Conservation (phyloP, 83 land plant genomes). For the Picea mariana region DNA sequence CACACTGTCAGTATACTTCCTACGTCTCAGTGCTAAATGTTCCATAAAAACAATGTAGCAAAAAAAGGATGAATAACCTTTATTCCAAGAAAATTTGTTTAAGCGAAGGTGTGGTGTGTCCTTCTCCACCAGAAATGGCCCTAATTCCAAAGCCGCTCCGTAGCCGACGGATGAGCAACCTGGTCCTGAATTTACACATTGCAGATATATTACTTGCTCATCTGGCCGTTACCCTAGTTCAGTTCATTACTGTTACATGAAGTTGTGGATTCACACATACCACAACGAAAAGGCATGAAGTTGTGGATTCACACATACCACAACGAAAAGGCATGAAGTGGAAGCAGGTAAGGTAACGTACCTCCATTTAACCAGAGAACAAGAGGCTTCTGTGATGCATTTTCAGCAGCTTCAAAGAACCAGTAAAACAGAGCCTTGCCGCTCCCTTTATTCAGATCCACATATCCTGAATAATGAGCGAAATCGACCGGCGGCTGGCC, state of each 20-base stretch:
- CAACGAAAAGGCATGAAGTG: too few species aligned
- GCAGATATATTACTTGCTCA: not conserved
- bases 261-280: too few species aligned
- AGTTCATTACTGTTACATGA: not conserved
- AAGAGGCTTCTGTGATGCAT: conserved; percentile 45
- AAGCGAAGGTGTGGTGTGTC: conserved; percentile 34
- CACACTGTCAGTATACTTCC: not conserved
- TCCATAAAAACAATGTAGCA: not conserved
- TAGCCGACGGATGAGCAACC: conserved; percentile 76
- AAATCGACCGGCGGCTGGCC: conserved; percentile 62
- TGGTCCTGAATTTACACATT: conserved; percentile 49
- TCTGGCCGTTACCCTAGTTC: not conserved
- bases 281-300: not conserved
- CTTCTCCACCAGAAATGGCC: conserved; percentile 51
- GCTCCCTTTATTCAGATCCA: conserved; percentile 34
- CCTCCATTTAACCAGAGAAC: conserved; percentile 77
- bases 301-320: too few species aligned
- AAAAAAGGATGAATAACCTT: conserved; percentile 21
- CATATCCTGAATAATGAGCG: conserved; percentile 65
- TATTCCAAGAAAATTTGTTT: conserved; percentile 67
- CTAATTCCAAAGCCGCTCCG: conserved; percentile 58
- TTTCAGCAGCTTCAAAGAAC: conserved; percentile 51
- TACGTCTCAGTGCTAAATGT: not conserved
- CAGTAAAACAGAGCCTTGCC: conserved; percentile 75
- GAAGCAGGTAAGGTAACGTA: conserved; percentile 6